phyloP scores from a whole-genome alignment of 2,329 filamentous ascomycete species.

The Trematosphaeria pertusa region DNA sequence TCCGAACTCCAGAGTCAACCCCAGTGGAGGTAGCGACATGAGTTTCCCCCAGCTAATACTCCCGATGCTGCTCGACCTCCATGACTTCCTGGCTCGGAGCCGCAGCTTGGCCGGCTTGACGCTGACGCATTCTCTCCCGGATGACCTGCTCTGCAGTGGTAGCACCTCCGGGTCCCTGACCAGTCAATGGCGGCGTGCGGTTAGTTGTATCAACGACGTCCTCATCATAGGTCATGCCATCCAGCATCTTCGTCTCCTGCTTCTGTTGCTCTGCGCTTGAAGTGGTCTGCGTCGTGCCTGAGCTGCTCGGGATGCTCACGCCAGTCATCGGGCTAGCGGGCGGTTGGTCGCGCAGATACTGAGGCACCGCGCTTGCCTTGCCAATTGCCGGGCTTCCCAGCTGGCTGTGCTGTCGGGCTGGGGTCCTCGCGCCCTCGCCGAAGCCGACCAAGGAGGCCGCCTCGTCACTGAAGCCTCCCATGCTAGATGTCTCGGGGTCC shows the following conservation, averaged over 20 bases:
- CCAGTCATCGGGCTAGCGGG: slow-evolving; percentile 42
- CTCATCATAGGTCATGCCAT: slow-evolving; percentile 56
- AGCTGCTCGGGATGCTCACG: slow-evolving; percentile 33
- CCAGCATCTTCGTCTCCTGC: slow-evolving; percentile 52
- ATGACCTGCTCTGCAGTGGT: slow-evolving; percentile 72
- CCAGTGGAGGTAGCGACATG: slow-evolving; percentile 11
- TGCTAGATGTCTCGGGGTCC: slow-evolving; percentile 66
- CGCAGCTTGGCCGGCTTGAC: slow-evolving; percentile 8
- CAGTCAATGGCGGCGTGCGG: slow-evolving; percentile 38
- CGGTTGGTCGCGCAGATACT: slow-evolving; percentile 41
- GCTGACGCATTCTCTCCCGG: slow-evolving; percentile 56
- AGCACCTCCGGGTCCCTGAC: slow-evolving; percentile 38
- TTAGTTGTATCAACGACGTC: slow-evolving; percentile 50
- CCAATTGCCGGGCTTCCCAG: slow-evolving; percentile 79
- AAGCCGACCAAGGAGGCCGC: slow-evolving; percentile 87
- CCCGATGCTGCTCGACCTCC: slow-evolving; percentile 28
- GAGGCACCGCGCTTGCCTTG: slow-evolving; percentile 45
- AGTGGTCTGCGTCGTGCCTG: slow-evolving; percentile 37
- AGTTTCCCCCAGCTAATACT: slow-evolving; percentile 16
- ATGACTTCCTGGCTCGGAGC: slow-evolving; percentile 29
- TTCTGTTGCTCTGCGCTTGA: slow-evolving; percentile 44
- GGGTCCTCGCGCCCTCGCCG: slow-evolving; percentile 79
- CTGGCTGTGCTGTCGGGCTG: slow-evolving; percentile 64
- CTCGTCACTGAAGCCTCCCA: slow-evolving; percentile 85
- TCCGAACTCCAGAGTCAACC: slow-evolving; percentile 1